Conservation (phyloP, 352 stramenopile genomes). For the Pseudoperonospora humuli region DNA sequence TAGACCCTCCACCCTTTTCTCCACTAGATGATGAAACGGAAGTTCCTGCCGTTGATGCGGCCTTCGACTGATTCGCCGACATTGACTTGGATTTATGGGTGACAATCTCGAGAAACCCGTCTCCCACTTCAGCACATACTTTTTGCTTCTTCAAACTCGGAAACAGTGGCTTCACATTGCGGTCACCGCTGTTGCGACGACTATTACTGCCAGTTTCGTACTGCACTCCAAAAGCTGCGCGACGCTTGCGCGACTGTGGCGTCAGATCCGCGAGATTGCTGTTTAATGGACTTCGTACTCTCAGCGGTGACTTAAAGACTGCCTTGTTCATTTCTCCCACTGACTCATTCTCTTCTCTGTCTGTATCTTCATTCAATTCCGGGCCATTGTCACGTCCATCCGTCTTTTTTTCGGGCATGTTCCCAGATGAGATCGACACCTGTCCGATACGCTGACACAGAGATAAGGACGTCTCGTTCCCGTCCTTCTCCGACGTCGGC, state of each 20-base stretch:
- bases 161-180: constrained; percentile 29
- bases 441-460: constrained; percentile 71
- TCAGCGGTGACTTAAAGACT: constrained; percentile 12
- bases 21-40: constrained; percentile 6
- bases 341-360: constrained; percentile 16
- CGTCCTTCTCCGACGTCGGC: constrained; percentile 21
- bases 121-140: constrained; percentile 29
- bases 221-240: constrained; percentile 17
- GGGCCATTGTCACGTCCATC: constrained; percentile 2
- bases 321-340: constrained; percentile 8
- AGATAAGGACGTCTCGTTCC: constrained; percentile 43
- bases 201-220: constrained; percentile 8
- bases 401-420: constrained; percentile 1
- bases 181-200: constrained; percentile 11
- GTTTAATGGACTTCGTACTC: constrained; percentile 15
- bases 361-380: constrained; percentile 10
- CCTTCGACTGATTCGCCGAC: constrained; percentile 10
- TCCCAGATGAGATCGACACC: constrained; percentile 58
- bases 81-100: constrained; percentile 31
- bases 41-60: constrained; percentile 5
- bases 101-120: constrained; percentile 31
- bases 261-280: constrained; percentile 22
- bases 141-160: constrained; percentile 52
- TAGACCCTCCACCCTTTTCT: constrained; percentile 10
- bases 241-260: constrained; percentile 29